phyloP scores from a whole-genome alignment of 2,329 filamentous ascomycete species.

The Arthrobotrys conoides region DNA sequence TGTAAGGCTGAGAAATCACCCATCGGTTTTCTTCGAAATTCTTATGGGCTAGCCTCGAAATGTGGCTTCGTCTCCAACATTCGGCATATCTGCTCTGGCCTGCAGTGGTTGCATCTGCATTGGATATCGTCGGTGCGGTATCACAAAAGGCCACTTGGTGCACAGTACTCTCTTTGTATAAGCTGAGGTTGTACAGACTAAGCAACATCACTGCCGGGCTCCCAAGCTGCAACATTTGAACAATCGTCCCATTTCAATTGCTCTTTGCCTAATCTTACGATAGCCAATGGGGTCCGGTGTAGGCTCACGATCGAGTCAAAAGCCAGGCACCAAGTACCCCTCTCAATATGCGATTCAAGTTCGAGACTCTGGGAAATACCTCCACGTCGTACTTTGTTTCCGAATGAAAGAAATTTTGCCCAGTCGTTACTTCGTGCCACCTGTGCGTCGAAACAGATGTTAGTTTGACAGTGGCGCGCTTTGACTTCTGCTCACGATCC shows the following conservation, averaged over 20 bases:
- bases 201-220: neutral
- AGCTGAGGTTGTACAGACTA: conserved; percentile 1
- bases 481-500: conserved; percentile 38
- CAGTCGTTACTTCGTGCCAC: conserved; percentile 41
- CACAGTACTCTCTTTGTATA: neutral
- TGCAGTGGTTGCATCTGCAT: conserved; percentile 15
- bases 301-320: conserved; percentile 15
- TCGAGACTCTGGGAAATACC: conserved; percentile 41
- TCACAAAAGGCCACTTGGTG: conserved; percentile 19
- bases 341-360: conserved; percentile 24
- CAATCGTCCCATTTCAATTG: conserved; percentile 8
- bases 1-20: conserved; percentile 34
- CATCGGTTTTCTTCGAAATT: neutral
- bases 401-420: conserved; percentile 16
- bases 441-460: conserved; percentile 42
- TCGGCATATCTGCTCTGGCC: conserved; percentile 21
- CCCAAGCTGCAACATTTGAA: conserved; percentile 16
- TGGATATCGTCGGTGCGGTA: conserved; percentile 12
- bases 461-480: conserved; percentile 47
- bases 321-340: conserved; percentile 31
- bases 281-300: conserved; percentile 14
- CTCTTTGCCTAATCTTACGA: conserved; percentile 13
- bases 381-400: conserved; percentile 7
- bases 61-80: conserved; percentile 30
- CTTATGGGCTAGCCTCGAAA: neutral